Base-by-base conservation (phyloP, 2,329 filamentous ascomycete species). In the Cladosporium sp. region DNA sequence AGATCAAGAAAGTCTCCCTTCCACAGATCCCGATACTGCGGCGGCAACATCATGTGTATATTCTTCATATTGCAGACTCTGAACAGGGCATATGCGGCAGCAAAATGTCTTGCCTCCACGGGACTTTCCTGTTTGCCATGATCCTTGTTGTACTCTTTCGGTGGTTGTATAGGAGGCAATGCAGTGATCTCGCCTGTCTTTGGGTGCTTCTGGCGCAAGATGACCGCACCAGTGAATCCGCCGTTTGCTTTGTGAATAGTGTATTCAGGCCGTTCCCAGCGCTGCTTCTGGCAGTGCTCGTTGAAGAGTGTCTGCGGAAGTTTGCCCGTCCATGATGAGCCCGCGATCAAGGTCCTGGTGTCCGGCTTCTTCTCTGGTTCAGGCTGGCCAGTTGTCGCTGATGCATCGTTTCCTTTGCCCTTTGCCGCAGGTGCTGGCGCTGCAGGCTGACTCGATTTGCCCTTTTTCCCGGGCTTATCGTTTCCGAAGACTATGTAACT, bases 261-360 rank as follows among this genome's bases (percentile, higher is more conserved):
- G 68, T 95, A 98, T 56, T 95, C 91, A 2, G 92, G 92, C 66
- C 85, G 92, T 57, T 89, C 87, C 93, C 93, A 98, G 66, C 88
- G 89, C 68, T 95, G 88, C 69, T 92, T 94, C 71, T 95, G 90
- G 62, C 91, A 96, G 70, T 95, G 88, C 74, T 97, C 93, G 30
- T 87, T 88, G 56, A 97, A 80, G 61, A 97, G 78, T 65, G 95
- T 96, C 56, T 96, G 87, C 1, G 93, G 93, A 27, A 98, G 74
- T 68, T 98, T 98, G 35, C 93, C 93, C 0, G 93, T 98, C 93
- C 93, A 98, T 59, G 90, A 96, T 52, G 89, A 83, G 42, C 93
- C 93, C 36, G 90, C 93, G 63, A 98, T 95, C 57, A 98, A 74
- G 59, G 94, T 88, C 68, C 79, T 73, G 18, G 78, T 79, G 42